Conservation (phyloP, 1,284 basidiomycete species). For the Ustilago xerochloae region DNA sequence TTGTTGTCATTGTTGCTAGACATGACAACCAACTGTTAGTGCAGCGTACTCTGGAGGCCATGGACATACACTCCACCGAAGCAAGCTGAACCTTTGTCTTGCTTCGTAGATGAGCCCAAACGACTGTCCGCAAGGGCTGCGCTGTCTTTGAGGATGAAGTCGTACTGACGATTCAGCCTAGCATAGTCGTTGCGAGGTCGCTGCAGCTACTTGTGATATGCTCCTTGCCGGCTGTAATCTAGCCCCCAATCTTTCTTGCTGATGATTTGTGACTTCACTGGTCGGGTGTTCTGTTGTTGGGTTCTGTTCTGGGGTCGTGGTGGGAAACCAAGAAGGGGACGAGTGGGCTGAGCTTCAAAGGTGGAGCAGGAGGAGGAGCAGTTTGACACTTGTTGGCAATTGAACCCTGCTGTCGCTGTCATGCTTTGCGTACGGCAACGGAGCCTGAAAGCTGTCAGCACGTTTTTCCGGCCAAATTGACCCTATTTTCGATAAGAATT, state of each 20-base stretch:
- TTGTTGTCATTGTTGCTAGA: background rate
- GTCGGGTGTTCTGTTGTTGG: background rate
- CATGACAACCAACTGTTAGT: conserved; percentile 3
- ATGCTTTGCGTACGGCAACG: background rate
- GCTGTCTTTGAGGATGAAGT: no score
- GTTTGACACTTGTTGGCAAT: background rate
- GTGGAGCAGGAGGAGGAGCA: background rate
- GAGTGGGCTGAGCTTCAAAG: background rate
- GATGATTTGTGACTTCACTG: background rate
- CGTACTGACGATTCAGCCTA: no score
- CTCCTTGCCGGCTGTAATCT: no score
- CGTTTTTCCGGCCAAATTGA: background rate
- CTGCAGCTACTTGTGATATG: no score
- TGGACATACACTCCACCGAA: no score
- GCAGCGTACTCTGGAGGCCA: background rate
- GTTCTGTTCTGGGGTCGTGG: no score
- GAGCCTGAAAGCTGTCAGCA: conserved; percentile 10
- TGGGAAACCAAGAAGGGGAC: background rate
- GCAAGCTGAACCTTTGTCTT: no score
- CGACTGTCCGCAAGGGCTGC: no score
- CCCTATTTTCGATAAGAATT: background rate
- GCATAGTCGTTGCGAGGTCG: no score
- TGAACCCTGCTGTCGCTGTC: conserved; percentile 4
- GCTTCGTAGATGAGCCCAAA: no score
- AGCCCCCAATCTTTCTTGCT: no score